Evolutionary conservation across 768 basidiomycete species (phyloP).

Genomic region (Rhizopogon rudus): DNA sequence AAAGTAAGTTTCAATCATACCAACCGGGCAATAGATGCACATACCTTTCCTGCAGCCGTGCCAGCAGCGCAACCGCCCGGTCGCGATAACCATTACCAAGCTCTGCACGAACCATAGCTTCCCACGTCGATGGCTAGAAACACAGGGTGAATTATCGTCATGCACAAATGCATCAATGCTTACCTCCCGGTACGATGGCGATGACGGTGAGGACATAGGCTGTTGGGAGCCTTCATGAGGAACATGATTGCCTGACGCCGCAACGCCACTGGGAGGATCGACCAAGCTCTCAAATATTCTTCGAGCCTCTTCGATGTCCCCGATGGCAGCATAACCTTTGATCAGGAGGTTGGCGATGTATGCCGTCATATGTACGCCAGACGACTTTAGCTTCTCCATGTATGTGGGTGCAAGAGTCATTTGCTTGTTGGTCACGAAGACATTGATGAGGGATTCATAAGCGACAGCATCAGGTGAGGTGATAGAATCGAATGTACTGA

Average conservation of each 20-base stretch:
- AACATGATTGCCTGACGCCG: slow-evolving; percentile 85
- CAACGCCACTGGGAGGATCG: slow-evolving; percentile 80
- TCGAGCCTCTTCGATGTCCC: slow-evolving; percentile 68
- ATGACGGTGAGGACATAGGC: slow-evolving; percentile 31
- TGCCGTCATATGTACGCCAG: slow-evolving; percentile 84
- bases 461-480: slow-evolving; percentile 73
- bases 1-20: slow-evolving; percentile 6
- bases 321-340: slow-evolving; percentile 61
- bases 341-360: slow-evolving; percentile 79
- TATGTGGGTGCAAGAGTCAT: slow-evolving; percentile 74
- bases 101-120: slow-evolving; percentile 93
- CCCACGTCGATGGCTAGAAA: slow-evolving; percentile 83
- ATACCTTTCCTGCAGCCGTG: slow-evolving; percentile 68
- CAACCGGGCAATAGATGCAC: slow-evolving; percentile 14
- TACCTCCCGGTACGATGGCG: slow-evolving; percentile 33
- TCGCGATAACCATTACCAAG: slow-evolving; percentile 71
- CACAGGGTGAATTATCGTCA: background rate
- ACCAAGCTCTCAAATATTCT: slow-evolving; percentile 72
- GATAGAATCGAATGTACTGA: slow-evolving; percentile 75
- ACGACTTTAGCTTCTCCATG: slow-evolving; percentile 50
- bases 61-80: slow-evolving; percentile 62
- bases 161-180: background rate
- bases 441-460: slow-evolving; percentile 89
- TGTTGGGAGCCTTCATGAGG: slow-evolving; percentile 45
- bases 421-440: slow-evolving; percentile 71